Base-by-base conservation (phyloP, 2,329 filamentous ascomycete species). In the Aspergillus calidoustus region DNA sequence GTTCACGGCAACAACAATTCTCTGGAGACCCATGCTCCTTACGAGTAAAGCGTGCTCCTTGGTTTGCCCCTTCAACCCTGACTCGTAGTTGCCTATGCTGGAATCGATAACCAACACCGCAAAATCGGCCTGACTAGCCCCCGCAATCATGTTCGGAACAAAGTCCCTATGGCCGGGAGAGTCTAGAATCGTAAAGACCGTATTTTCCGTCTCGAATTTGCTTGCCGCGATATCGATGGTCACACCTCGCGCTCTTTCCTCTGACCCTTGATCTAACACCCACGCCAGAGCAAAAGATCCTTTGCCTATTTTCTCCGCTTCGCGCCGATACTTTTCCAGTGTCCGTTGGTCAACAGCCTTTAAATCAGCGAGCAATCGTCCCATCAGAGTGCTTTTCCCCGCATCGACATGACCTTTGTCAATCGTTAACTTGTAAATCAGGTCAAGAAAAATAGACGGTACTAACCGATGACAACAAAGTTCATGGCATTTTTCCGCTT, bases 81-180 rank as follows among this genome's bases (percentile, higher is more conserved):
- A 93, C 75, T 99, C 95, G 67, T 98, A 97, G 38, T 93, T 93
- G 38, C 94, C 95, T 0, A 87, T 92, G 61, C 91, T 90, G 4
- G 94, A 91, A 74, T 99, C 95, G 63, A 99, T 92, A 22, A 99
- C 95, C 3, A 99, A 82, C 0, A 99, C 90, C 0, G 93, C 95
- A 76, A 98, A 95, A 75, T 99, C 95, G 9, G 95, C 96, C 77
- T 97, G 94, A 62, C 91, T 95, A 3, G 94, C 93, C 15, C 95
- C 95, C 2, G 94, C 94, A 74, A 99, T 97, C 95, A 99, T 99
- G 76, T 97, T 99, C 0, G 95, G 95, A 22, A 99, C 93, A 73
- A 98, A 99, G 74, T 99, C 95, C 63, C 89, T 87, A 77, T 99
- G 95, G 0, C 95, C 95, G 0, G 95, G 95, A 0, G 95, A 94